Evolutionary conservation across 331 rosid species (phyloP).

Genomic region (Spiraea crenata): DNA sequence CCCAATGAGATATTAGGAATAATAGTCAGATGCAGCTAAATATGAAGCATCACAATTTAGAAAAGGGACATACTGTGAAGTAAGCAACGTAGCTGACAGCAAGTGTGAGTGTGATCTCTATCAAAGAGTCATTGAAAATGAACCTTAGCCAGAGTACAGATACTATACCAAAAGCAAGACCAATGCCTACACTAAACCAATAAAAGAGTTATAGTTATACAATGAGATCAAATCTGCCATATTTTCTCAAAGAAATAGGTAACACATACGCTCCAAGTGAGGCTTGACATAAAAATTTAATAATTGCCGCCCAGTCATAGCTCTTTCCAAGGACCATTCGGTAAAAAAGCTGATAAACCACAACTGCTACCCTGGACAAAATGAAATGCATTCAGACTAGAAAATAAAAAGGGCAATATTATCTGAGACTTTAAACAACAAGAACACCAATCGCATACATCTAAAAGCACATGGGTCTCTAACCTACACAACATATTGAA

Average conservation of each 20-base stretch:
- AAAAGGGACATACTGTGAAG: conserved; percentile 73
- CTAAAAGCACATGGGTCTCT: not conserved
- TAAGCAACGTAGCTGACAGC: conserved; percentile 90
- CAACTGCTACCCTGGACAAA: conserved; percentile 83
- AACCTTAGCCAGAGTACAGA: conserved; percentile 90
- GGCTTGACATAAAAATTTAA: conserved; percentile 64
- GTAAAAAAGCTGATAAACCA: conserved; percentile 86
- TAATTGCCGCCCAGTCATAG: conserved; percentile 58
- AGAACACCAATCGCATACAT: not conserved
- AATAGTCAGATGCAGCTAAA: conserved; percentile 11
- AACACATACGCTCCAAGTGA: conserved; percentile 90
- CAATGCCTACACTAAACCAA: conserved; percentile 79
- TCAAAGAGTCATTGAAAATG: conserved; percentile 91
- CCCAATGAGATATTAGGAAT: conserved; percentile 1
- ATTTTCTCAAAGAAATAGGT: conserved; percentile 27
- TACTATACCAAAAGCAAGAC: conserved; percentile 84
- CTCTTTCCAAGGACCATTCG: conserved; percentile 91
- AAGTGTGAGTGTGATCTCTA: conserved; percentile 83
- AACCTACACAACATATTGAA: not conserved
- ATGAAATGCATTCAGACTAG: conserved; percentile 24
- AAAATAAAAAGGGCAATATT: conserved; percentile 1
- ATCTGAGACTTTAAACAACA: not conserved
- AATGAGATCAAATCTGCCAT: conserved; percentile 23
- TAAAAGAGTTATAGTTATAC: conserved; percentile 31
- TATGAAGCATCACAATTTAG: conserved; percentile 21